These are phyloP conservation scores for Colletotrichum tropicicola DNA, from an alignment of 2,329 filamentous ascomycete genomes.

Conservation along the genomic window DNA sequence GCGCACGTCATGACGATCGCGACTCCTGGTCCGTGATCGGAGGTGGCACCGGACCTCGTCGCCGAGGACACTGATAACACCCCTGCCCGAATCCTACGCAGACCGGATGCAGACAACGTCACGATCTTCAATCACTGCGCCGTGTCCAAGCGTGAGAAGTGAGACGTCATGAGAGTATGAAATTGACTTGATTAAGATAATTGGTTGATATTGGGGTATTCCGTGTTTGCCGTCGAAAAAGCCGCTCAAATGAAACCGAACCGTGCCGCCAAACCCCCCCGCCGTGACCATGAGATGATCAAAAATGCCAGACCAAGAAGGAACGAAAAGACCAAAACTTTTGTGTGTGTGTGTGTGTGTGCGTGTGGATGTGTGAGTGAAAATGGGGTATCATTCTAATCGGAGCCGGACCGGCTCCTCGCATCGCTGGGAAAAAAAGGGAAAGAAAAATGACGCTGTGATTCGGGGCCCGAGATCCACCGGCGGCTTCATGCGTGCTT, in stretches of 20 bases:
- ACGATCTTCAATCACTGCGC: too few relatives aligned
- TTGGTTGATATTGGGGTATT: neutral
- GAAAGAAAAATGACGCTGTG: neutral
- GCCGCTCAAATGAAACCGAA: neutral
- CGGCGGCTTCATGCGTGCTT: conserved; percentile 20
- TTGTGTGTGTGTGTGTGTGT: neutral
- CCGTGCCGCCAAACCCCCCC: neutral
- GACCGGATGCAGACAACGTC: neutral
- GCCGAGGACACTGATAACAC: neutral
- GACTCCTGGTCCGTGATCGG: conserved; percentile 1
- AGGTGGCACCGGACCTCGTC: neutral
- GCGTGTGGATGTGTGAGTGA: too few relatives aligned
- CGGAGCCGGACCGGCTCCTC: conserved; percentile 1
- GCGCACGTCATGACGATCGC: neutral
- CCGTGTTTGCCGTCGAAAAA: neutral
- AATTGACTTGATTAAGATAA: neutral
- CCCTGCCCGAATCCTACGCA: neutral
- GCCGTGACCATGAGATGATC: neutral
- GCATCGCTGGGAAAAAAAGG: conserved; percentile 6
- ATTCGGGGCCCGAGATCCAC: neutral
- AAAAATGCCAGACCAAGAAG: neutral
- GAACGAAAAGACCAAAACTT: neutral
- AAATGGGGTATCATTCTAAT: conserved; percentile 30
- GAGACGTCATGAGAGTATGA: neutral
- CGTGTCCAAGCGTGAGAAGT: too few relatives aligned